phyloP scores from a whole-genome alignment of 2,329 filamentous ascomycete genomes.

The Parastagonospora avenae region DNA sequence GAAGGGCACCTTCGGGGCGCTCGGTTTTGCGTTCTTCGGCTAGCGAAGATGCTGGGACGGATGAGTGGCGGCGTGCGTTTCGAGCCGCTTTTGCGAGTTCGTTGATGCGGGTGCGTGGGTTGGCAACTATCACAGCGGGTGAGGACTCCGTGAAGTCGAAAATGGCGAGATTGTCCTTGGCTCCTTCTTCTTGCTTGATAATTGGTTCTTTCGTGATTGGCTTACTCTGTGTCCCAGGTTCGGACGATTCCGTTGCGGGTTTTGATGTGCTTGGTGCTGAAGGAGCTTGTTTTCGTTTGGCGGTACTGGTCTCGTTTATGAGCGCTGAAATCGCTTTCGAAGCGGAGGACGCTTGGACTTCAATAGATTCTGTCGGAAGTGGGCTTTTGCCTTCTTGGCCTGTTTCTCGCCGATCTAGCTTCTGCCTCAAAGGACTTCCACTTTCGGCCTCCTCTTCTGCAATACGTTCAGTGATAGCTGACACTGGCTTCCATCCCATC shows the following conservation, averaged over 20 bases:
- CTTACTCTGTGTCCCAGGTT: constrained; percentile 4
- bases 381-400: constrained; percentile 22
- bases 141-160: constrained; percentile 47
- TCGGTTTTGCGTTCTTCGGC: constrained; percentile 14
- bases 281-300: constrained; percentile 26
- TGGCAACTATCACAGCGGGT: constrained; percentile 22
- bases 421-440: constrained; percentile 46
- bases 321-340: constrained; percentile 42
- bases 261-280: constrained; percentile 4
- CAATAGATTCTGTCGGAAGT: constrained; percentile 18
- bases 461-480: constrained; percentile 16
- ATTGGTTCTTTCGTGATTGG: constrained; percentile 3
- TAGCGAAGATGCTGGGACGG: constrained; percentile 23
- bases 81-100: constrained; percentile 37
- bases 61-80: constrained; percentile 40
- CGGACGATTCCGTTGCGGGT: constrained; percentile 4
- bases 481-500: constrained; percentile 35
- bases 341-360: constrained; percentile 32
- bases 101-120: constrained; percentile 26
- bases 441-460: constrained; percentile 35
- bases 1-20: constrained; percentile 21
- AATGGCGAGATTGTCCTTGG: constrained; percentile 39
- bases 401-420: constrained; percentile 30
- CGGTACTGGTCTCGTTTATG: constrained; percentile 35
- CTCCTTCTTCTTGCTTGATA: constrained; percentile 15